A percentile compares a stretch with the other conserved stretches of the same genome.
phyloP scores from a whole-genome alignment of 352 stramenopile genomes.

The Phytophthora megakarya region DNA sequence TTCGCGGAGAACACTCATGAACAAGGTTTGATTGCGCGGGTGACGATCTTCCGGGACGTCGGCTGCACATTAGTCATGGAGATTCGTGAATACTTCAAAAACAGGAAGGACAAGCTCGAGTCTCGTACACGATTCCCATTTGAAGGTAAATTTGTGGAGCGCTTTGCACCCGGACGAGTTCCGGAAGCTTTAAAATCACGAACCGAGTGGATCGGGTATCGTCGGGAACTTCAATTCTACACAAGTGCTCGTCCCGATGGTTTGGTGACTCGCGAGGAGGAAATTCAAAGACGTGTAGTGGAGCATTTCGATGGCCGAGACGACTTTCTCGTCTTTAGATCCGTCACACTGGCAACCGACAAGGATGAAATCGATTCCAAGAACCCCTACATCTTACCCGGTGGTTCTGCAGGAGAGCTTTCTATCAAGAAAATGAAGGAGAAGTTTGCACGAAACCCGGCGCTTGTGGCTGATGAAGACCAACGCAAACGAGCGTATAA shows the following conservation, averaged over 20 bases:
- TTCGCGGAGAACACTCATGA: constrained; percentile 91
- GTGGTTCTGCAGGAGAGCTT: constrained; percentile 72
- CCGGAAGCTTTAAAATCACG: constrained; percentile 79
- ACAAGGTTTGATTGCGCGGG: constrained; percentile 84
- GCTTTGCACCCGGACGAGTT: constrained; percentile 72
- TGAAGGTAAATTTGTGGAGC: constrained; percentile 87
- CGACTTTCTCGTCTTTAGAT: constrained; percentile 87
- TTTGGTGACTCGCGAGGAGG: constrained; percentile 83
- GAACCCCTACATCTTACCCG: constrained; percentile 80
- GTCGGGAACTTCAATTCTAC: constrained; percentile 92
- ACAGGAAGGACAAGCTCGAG: constrained; percentile 91
- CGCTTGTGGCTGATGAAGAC: constrained; percentile 69
- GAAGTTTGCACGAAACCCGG: constrained; percentile 82
- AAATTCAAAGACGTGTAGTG: constrained; percentile 87
- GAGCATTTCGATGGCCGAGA: constrained; percentile 88
- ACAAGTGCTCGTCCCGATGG: constrained; percentile 89
- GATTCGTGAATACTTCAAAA: constrained; percentile 92
- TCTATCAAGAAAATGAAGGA: constrained; percentile 94
- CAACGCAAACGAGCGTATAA: constrained; percentile 92
- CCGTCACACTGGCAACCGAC: constrained; percentile 74
- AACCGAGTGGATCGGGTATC: constrained; percentile 87
- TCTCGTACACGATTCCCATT: constrained; percentile 77
- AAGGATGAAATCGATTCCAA: constrained; percentile 81
- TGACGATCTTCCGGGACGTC: constrained; percentile 86
- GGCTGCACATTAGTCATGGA: constrained; percentile 83